Conservation (phyloP, 129 eudicot species). For the Mikania micrantha region DNA sequence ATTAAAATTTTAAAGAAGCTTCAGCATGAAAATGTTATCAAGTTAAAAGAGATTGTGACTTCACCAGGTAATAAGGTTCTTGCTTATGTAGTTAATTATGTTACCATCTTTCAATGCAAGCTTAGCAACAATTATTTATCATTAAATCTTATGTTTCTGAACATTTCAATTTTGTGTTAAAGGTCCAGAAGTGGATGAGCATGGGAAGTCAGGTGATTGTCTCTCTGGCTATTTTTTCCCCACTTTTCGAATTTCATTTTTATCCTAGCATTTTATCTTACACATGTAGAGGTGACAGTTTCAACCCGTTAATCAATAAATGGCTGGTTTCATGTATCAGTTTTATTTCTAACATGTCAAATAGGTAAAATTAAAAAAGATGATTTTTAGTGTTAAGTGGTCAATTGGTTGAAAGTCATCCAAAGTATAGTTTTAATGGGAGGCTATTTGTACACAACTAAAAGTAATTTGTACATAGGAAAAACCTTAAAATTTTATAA, state of each 20-base stretch:
- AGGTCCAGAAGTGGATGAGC: constrained; percentile 58
- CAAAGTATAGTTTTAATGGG: not conserved
- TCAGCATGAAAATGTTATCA: constrained; percentile 60
- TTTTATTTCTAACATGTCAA: not conserved
- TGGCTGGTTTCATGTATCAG: not conserved
- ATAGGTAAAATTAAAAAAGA: not conserved
- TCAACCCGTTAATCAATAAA: not conserved
- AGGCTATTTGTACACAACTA: not conserved
- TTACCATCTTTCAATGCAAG: not conserved
- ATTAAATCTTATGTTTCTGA: not conserved
- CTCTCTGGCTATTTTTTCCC: not conserved
- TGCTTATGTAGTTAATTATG: not conserved
- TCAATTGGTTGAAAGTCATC: not conserved
- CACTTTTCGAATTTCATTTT: not conserved
- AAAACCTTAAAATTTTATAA: not conserved
- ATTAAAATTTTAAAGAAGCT: constrained; percentile 64
- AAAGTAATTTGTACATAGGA: not conserved
- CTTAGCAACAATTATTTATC: not conserved
- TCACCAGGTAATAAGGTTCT: constrained; percentile 40
- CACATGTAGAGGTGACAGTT: not conserved
- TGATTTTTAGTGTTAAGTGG: not conserved
- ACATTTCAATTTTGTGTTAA: not conserved
- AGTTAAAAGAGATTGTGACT: constrained; percentile 62
- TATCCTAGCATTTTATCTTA: not conserved
- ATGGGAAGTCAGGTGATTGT: constrained; percentile 44